Percentiles rank a stretch among this genome's conserved stretches.
Conservation (phyloP, 208 protist species). For the Acanthamoeba healyi region DNA sequence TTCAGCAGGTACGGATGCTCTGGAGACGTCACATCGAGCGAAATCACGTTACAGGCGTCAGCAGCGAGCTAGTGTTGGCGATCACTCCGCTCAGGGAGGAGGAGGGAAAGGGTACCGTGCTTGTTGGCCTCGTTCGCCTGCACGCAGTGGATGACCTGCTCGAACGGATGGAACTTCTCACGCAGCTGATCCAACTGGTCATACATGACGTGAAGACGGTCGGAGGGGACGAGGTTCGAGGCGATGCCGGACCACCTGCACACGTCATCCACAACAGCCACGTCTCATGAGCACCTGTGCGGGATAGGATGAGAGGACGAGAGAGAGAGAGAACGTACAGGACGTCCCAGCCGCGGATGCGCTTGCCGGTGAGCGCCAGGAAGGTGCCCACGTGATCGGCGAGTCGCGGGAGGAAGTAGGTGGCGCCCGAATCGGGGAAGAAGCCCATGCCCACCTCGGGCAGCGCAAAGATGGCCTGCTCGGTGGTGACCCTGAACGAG, state of each 20-base stretch:
- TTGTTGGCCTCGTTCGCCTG: constrained; percentile 2
- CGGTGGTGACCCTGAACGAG: constrained; percentile 36
- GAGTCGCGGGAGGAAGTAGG: neutral
- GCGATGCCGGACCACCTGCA: neutral
- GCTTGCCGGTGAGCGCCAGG: constrained; percentile 66
- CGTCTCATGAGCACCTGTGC: too few species aligned
- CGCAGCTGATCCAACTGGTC: constrained; percentile 5
- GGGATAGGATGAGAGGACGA: neutral
- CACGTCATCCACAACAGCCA: too few species aligned
- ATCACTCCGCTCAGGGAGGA: too few species aligned
- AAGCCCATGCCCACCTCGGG: constrained; percentile 58
- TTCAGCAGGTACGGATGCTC: constrained; percentile 27
- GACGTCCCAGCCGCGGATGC: constrained; percentile 46
- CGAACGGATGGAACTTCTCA: neutral
- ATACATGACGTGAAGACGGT: neutral
- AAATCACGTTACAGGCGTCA: too few species aligned
- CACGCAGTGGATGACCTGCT: constrained; percentile 17
- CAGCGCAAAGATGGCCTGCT: constrained; percentile 54
- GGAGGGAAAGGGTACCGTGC: neutral
- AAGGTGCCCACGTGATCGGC: constrained; percentile 27
- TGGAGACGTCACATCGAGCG: neutral
- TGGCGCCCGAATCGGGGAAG: constrained; percentile 48
- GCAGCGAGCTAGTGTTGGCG: too few species aligned
- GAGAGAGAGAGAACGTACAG: neutral
- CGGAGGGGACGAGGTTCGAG: neutral